Conservation (phyloP, 192 early-diverging fungal species). For the Entomortierella lignicola region DNA sequence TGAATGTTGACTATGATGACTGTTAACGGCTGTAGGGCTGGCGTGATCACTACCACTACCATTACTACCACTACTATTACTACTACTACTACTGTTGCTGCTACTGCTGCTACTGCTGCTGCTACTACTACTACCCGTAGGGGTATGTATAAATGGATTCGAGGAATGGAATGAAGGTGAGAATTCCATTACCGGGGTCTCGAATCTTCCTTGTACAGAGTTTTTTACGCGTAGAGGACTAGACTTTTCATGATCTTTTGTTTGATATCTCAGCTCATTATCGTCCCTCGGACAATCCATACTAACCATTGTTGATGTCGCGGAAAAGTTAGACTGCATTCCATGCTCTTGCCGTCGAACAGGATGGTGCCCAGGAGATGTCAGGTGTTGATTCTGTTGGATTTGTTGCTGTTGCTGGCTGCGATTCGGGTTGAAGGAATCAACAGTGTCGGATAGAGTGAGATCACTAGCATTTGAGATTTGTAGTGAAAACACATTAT, state of each 20-base stretch:
- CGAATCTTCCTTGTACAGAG: neutral
- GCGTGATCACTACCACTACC: neutral
- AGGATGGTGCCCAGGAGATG: slow-evolving; percentile 1
- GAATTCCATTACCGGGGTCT: neutral
- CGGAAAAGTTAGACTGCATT: slow-evolving; percentile 22
- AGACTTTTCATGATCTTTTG: slow-evolving; percentile 5
- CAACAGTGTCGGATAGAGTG: slow-evolving; percentile 2
- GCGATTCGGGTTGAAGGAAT: neutral
- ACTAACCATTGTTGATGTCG: slow-evolving; percentile 45
- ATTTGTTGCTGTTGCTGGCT: neutral
- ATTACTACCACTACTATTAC: neutral
- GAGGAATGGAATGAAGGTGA: neutral
- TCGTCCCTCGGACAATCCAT: slow-evolving; percentile 33
- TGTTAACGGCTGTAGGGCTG: slow-evolving; percentile 1
- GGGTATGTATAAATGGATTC: slow-evolving; percentile 9
- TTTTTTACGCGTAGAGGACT: neutral
- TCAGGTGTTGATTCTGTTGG: slow-evolving; percentile 9
- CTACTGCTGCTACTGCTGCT: neutral
- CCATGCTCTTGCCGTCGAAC: slow-evolving; percentile 3
- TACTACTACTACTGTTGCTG: neutral
- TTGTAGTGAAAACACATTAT: neutral
- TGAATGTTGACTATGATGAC: neutral
- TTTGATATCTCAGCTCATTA: slow-evolving; percentile 24
- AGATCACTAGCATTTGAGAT: neutral
- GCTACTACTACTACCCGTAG: neutral